Base-by-base conservation (phyloP, 179 eudicot genomes). In the Patellifolia procumbens region DNA sequence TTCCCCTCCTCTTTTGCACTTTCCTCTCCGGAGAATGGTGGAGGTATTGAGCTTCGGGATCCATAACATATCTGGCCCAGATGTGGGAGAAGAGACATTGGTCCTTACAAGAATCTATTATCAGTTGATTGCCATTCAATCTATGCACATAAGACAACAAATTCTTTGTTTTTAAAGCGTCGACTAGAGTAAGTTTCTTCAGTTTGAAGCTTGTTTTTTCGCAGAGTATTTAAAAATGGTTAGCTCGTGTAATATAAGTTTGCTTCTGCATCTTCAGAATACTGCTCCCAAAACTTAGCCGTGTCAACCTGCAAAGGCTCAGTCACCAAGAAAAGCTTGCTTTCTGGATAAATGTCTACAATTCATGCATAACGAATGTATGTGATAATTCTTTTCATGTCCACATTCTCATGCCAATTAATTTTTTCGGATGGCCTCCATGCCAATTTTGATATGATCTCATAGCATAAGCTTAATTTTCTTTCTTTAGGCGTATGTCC, bases 311-410 rank as follows among this genome's bases (percentile, higher is more conserved):
- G 68, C 82, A 89, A 68, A 86, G 87, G 15, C 88, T 90, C 22
- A 86, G 81, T 45, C 97, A 90, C 78, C 97, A 87, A 59, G 85
- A 90, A 74, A 90, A 89, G 86, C 91, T 90, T 55, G n/a, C n/a
- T n/a, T n/a, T n/a, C n/a, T n/a, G n/a, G n/a, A n/a, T n/a, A n/a
- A n/a, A n/a, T n/a, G n/a, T 83, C 56, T 90, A 92, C 79, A 92
- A 90, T 79, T 80, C 90, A 12, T 90, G 91, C 85, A 82, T 92
- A 88, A 90, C 89, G 93, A 90, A 90, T 70, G 95, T 92, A 87
- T 17, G 65, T n/a, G 64, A 20, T 22, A 1, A n/a, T 39, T 22
- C 48, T 31, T 24, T n/a, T 39, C 2, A 2, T 65, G 45, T 28
- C 31, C 4, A 32, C 60, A 39, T 70, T 75, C 53, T n/a, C n/a